These are phyloP conservation scores for Cyclostephanos invisitatus DNA, from an alignment of 108 stramenopile genomes.

Conservation along the genomic window DNA sequence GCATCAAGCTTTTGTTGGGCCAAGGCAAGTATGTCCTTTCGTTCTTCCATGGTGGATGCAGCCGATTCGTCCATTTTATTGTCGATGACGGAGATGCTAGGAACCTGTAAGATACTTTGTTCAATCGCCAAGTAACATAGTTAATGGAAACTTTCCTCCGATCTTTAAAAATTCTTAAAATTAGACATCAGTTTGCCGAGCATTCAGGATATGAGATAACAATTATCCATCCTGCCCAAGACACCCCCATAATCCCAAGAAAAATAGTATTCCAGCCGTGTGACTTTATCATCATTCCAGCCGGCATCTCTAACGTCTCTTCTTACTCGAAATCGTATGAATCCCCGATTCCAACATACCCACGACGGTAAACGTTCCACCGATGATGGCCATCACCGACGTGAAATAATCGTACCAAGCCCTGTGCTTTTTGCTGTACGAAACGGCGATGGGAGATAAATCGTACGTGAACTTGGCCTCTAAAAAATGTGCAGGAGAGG, in stretches of 20 bases:
- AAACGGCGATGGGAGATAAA: constrained; percentile 89
- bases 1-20: constrained; percentile 51
- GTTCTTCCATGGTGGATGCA: background rate
- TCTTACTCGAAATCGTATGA: constrained; percentile 43
- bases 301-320: constrained; percentile 28
- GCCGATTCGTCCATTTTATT: background rate
- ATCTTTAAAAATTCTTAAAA: no score
- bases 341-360: constrained; percentile 87
- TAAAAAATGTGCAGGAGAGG: background rate
- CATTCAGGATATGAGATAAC: no score
- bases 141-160: no score
- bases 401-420: constrained; percentile 97
- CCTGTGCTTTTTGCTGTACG: constrained; percentile 52
- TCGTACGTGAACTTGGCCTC: constrained; percentile 93
- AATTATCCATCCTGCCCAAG: background rate
- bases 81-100: background rate
- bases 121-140: no score
- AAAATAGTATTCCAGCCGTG: background rate
- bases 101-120: no score
- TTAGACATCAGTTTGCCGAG: no score
- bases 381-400: constrained; percentile 93
- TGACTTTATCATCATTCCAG: background rate
- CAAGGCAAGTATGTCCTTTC: constrained; percentile 38
- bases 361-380: constrained; percentile 96
- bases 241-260: background rate